A percentile compares a stretch with the other conserved stretches of the same genome.
phyloP scores from a whole-genome alignment of 495 filamentous ascomycete genomes.

The Aspergillus taichungensis region DNA sequence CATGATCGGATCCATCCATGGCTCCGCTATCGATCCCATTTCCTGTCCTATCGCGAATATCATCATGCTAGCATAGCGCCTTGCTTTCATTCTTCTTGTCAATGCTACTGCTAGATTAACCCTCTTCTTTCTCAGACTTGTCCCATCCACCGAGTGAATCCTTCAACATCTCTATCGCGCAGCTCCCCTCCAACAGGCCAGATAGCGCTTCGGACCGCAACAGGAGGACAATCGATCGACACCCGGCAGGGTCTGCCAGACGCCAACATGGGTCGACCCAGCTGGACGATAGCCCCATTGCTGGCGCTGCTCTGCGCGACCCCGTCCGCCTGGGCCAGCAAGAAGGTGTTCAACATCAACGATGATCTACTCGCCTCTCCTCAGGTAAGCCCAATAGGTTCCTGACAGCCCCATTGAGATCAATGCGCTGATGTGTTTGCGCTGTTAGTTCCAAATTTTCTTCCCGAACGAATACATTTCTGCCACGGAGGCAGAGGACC shows the following conservation, averaged over 20 bases:
- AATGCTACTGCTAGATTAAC: no score
- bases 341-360: slow-evolving; percentile 66
- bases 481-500: slow-evolving; percentile 55
- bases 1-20: no score
- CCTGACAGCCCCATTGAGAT: neutral
- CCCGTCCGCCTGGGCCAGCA: slow-evolving; percentile 40
- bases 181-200: neutral
- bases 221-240: no score
- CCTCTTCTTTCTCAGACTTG: no score
- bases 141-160: no score
- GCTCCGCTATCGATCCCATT: no score
- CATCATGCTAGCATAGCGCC: no score
- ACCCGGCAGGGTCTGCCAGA: neutral
- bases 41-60: no score
- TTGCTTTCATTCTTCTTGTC: no score
- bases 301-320: slow-evolving; percentile 28
- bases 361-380: slow-evolving; percentile 90
- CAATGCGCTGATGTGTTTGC: slow-evolving; percentile 3
- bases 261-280: slow-evolving; percentile 19
- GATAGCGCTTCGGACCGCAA: neutral
- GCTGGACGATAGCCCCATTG: slow-evolving; percentile 17
- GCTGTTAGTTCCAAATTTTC: slow-evolving; percentile 66
- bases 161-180: neutral
- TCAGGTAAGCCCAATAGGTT: slow-evolving; percentile 49
- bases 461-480: slow-evolving; percentile 69